Base-by-base conservation (phyloP, 805 yeast species). In the Ogataea trehalophila region DNA sequence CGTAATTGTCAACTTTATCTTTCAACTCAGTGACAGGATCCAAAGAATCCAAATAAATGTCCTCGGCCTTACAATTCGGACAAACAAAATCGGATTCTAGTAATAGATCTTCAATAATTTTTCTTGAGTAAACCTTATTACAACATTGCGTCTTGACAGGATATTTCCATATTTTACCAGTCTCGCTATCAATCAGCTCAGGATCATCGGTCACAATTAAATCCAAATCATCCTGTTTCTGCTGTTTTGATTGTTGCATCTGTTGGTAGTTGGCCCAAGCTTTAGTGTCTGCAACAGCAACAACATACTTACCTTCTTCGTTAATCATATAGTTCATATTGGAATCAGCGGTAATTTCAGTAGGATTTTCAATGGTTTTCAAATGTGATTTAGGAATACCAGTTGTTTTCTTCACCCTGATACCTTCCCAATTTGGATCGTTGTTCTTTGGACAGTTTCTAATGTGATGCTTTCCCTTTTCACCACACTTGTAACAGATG, bases 321-420 rank as follows among this genome's bases (percentile, higher is more conserved):
- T 90, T 90, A 56, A 94, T 81, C 85, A 94, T 80, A 49, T 85
- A 85, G 38, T 81, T 79, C 51, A 73, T 71, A 36, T 73, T 74
- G 4, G 73, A 72, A 57, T 74, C 60, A 77, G 75, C 45, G 68
- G 80, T 37, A 9, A 57, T 52, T 36, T 83, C 88, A 0, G 81
- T 76, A 26, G 92, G 92, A 61, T 87, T 87, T 16, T 87, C 87
- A 7, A 94, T 82, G 0, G 95, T 85, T 56, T 89, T 86, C 66
- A 94, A 79, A 66, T 89, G 89, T 33, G 95, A 85, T 66, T 85
- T 86, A 2, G 99, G 99, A 61, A 94, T 94, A 83, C 99, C 99
- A 0, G 98, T 94, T 0, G 97, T 91, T 57, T 95, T 78, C 58
- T 87, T 85, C 42, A 94, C 85, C 51, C 95, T 76, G 61, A 87